Evolutionary conservation across 768 basidiomycete species (phyloP).

Genomic region (Russula foetens): DNA sequence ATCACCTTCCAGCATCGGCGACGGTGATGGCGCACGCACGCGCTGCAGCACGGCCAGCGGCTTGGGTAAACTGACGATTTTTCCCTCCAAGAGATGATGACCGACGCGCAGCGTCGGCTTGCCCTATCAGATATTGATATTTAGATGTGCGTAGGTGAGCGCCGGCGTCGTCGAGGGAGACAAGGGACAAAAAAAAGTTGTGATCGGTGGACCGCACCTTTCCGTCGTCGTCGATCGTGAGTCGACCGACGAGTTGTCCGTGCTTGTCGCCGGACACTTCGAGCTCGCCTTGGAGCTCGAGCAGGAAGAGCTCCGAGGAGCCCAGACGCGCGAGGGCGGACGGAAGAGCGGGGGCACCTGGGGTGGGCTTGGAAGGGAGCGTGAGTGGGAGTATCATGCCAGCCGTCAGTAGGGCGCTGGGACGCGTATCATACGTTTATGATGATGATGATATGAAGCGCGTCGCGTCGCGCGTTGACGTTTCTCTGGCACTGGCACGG

Average conservation of each 20-base stretch:
- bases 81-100: conserved; percentile 87
- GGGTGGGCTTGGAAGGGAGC: conserved; percentile 26
- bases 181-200: not conserved
- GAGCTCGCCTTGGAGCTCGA: conserved; percentile 83
- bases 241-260: conserved; percentile 70
- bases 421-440: too few species aligned
- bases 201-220: conserved; percentile 31
- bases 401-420: not conserved
- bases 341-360: conserved; percentile 38
- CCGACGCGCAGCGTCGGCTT: conserved; percentile 78
- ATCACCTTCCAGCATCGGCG: not conserved
- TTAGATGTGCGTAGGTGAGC: not conserved
- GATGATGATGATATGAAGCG: too few species aligned
- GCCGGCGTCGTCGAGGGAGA: too few species aligned
- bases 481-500: too few species aligned
- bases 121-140: conserved; percentile 34
- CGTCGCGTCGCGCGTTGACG: not conserved
- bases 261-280: conserved; percentile 62
- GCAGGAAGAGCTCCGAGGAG: conserved; percentile 68
- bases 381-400: conserved; percentile 67
- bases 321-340: conserved; percentile 64
- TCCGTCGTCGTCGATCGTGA: conserved; percentile 49
- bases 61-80: conserved; percentile 64
- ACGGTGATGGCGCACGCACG: conserved; percentile 17
- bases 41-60: conserved; percentile 73